Evolutionary conservation across 2,329 filamentous ascomycete genomes (phyloP), one percentile per base, ranked within the genome.

Genomic region (Endothia cerciana): DNA sequence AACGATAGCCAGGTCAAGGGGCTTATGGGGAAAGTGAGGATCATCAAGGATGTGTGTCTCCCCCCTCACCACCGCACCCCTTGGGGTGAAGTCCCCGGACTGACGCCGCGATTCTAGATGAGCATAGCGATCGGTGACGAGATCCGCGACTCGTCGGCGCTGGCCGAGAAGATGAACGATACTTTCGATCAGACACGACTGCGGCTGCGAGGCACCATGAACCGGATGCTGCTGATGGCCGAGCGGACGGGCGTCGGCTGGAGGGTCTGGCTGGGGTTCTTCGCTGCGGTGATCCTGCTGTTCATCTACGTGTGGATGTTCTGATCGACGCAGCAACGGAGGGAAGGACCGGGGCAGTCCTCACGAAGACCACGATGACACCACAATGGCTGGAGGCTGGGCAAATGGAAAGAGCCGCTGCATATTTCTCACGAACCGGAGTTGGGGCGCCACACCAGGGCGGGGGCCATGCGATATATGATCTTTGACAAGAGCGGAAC

Each of bases 141-240:
- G 79, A 98, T 98, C 74, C 88, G 94, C 72, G 92, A 97, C 69
- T 95, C 91, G 17, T 92, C 92, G 2, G 89, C 92, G 1, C 85
- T 98, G 4, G 91, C 93, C 2, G 93, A 97, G 73, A 94, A 93
- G 79, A 97, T 99, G 90, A 98, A 98, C 78, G 92, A 97, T 74
- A 87, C 88, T 5, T 99, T 98, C 75, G 94, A 98, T 76, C 88
- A 87, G 72, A 96, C 94, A 62, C 84, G 94, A 41, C 80, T 93
- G 62, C 87, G 91, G 69, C 82, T 99, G 69, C 87, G 89, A 55
- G 93, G 94, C 63, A 98, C 96, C 22, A 98, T 99, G 95, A 97
- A 93, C 76, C 85, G 94, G 66, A 99, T 99, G 95, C 80, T 98
- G 70, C 76, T 94, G 63, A 99, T 99, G 95, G 95, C 95, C 4